These are phyloP conservation scores for Alternaria rosae DNA, from an alignment of 2,329 filamentous ascomycete genomes.

Conservation along the genomic window DNA sequence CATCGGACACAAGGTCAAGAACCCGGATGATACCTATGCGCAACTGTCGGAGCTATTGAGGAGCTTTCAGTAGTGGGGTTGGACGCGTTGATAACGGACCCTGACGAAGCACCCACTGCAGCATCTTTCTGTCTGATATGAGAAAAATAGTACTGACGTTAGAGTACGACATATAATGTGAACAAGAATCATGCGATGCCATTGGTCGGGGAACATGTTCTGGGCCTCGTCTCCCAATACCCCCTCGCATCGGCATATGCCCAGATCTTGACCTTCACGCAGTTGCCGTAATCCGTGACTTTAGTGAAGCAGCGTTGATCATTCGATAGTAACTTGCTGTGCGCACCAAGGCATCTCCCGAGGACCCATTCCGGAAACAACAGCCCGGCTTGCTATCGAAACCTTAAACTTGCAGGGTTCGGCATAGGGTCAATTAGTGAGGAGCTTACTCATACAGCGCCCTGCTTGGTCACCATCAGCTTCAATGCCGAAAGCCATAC, in stretches of 20 bases:
- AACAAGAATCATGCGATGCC: background rate
- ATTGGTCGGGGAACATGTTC: background rate
- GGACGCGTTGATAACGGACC: background rate
- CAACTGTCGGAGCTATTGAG: conserved; percentile 81
- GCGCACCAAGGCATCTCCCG: background rate
- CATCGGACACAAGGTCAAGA: conserved; percentile 82
- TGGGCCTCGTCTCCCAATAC: background rate
- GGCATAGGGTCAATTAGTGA: background rate
- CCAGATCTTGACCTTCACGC: background rate
- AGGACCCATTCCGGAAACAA: background rate
- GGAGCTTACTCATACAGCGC: background rate
- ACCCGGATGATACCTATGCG: conserved; percentile 81
- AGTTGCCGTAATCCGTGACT: background rate
- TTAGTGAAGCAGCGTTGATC: background rate
- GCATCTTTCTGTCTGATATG: background rate
- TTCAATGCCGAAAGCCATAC: background rate
- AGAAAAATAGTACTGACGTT: background rate
- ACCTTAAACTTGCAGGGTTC: background rate
- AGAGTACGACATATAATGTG: background rate
- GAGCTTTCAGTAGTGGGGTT: conserved; percentile 25
- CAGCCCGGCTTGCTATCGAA: background rate
- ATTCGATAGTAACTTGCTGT: background rate
- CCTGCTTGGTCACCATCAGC: background rate
- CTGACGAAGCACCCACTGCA: background rate
- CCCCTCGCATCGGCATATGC: background rate